Base-by-base conservation (phyloP, 257 asterid genomes). In the Fraxinus anomala region DNA sequence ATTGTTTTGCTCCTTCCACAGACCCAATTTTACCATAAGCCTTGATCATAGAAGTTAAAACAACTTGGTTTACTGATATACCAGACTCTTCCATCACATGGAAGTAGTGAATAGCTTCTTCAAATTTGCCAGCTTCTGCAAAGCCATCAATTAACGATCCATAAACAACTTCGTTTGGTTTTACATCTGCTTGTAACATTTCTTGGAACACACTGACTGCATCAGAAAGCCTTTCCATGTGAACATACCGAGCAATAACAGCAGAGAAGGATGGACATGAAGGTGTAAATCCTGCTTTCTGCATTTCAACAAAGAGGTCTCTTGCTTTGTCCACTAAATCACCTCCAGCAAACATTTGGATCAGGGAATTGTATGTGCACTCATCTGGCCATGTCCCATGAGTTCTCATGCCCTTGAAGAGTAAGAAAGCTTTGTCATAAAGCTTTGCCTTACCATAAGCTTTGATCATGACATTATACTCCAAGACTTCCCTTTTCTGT, bases 301-400 rank as follows among this genome's bases (percentile, higher is more conserved):
- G 87, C 99, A 94, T 94, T 87, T 94, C 96, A 71, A 80, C 80
- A 76, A 90, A 77, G 76, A 88, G 81, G 49, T 82, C 94, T 76
- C 84, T 85, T 24, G 96, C 94, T 70, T 83, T 82, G 67, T 94
- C 97, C 39, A 81, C 89, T 36, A 89, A 88, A 79, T 86, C 92
- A 67, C 88, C 88, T 49, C 91, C 92, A 5, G 92, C 89, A 42
- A 86, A 83, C 97, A 94, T 94, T 80, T 94, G 98, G 75, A 91
- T 90, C 40, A 92, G 87, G 75, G 97, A 88, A 85, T 94, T 92
- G 77, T 88, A 94, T 12, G 99, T 94, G 86, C 96, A 91, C 76
- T 88, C 90, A 71, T 94, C 97, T 19, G 99, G 99, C 99, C 97
- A 94, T 16, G 89, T 84, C 66, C 99, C 99, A 72, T 91, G 96